phyloP scores from a whole-genome alignment of 257 asterid genomes.

The Parsonsia alboflavescens region DNA sequence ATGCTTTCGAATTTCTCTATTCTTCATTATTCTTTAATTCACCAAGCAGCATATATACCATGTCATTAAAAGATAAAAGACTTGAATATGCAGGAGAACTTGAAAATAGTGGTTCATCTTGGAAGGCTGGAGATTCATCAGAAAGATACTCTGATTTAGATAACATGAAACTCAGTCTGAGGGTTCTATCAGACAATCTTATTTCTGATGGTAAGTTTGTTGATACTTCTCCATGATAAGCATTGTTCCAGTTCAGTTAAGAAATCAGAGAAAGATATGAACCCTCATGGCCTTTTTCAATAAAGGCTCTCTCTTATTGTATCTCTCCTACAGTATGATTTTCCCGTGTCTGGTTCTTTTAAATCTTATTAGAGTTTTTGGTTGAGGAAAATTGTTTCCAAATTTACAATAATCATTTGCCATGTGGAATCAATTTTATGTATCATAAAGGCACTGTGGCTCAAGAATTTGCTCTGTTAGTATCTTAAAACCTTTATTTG shows the following conservation, averaged over 20 bases:
- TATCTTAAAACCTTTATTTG: conserved; percentile 16
- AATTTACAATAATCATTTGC: background rate
- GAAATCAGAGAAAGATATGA: background rate
- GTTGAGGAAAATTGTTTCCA: background rate
- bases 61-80: background rate
- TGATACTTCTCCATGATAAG: background rate
- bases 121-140: too few relatives aligned
- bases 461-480: conserved; percentile 6
- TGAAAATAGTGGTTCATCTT: background rate
- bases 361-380: background rate
- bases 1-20: background rate
- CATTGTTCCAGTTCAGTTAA: background rate
- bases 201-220: conserved; percentile 12
- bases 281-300: background rate
- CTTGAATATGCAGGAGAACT: background rate
- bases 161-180: conserved; percentile 11
- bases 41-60: too few relatives aligned
- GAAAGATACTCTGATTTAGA: background rate
- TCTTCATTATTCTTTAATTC: background rate
- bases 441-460: background rate
- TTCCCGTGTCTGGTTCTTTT: background rate
- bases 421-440: background rate
- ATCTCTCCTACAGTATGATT: background rate
- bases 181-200: conserved; percentile 10
- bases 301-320: background rate